phyloP scores from a whole-genome alignment of 2,329 filamentous ascomycete species.

The Ophiostoma ulmi region DNA sequence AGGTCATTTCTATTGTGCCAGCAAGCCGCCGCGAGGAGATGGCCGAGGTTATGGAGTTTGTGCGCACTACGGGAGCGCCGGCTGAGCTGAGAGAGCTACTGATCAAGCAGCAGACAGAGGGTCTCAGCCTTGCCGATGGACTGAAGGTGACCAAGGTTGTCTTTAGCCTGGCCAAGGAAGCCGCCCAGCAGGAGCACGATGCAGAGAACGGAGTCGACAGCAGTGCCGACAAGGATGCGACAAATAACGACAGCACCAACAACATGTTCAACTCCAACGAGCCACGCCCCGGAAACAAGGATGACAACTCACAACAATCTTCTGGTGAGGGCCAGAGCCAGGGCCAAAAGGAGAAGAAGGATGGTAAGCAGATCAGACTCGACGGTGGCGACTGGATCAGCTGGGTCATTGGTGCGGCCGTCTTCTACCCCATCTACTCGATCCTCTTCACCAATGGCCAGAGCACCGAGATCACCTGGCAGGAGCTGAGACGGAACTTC shows the following conservation, averaged over 20 bases:
- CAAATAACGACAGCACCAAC: slow-evolving; percentile 17
- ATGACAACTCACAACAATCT: background rate
- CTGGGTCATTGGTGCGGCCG: slow-evolving; percentile 40
- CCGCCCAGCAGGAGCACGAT: slow-evolving; percentile 30
- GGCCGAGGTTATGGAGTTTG: slow-evolving; percentile 54
- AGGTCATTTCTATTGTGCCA: slow-evolving; percentile 58
- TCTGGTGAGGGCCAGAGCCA: slow-evolving; percentile 25
- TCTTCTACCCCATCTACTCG: slow-evolving; percentile 42
- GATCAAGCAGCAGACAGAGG: slow-evolving; percentile 52
- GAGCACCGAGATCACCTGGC: slow-evolving; percentile 83
- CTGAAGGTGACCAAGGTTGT: slow-evolving; percentile 57
- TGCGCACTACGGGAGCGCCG: slow-evolving; percentile 66
- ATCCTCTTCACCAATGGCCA: slow-evolving; percentile 43
- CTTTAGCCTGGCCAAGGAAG: slow-evolving; percentile 49
- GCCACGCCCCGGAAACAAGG: background rate
- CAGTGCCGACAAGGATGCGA: slow-evolving; percentile 18
- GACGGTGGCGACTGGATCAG: slow-evolving; percentile 50
- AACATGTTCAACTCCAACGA: slow-evolving; percentile 13
- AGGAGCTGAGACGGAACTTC: slow-evolving; percentile 90
- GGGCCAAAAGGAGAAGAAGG: slow-evolving; percentile 27
- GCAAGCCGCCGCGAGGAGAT: slow-evolving; percentile 56
- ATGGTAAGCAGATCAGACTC: slow-evolving; percentile 24
- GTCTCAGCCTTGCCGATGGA: slow-evolving; percentile 42
- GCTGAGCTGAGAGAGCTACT: slow-evolving; percentile 58
- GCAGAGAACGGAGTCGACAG: slow-evolving; percentile 12